These are phyloP conservation scores for Termitomyces sp. DNA, from an alignment of 768 basidiomycete genomes.

Conservation along the genomic window DNA sequence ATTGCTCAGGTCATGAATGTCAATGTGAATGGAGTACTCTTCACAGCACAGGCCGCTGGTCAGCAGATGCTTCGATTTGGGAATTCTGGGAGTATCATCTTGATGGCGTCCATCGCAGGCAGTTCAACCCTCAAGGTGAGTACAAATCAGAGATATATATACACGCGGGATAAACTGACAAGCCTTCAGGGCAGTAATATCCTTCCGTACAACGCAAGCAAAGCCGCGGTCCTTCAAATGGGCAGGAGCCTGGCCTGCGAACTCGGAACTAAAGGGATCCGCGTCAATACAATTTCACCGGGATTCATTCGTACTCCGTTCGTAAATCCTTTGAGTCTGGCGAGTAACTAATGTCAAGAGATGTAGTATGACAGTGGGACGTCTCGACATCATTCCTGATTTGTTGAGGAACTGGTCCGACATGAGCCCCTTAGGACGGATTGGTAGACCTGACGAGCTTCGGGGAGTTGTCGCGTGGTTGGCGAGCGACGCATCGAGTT, in stretches of 20 bases:
- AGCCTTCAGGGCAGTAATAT: conserved; percentile 29
- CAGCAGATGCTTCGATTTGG: conserved; percentile 6
- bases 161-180: not conserved
- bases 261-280: conserved; percentile 35
- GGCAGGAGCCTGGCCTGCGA: conserved; percentile 59
- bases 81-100: conserved; percentile 48
- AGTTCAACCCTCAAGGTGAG: not conserved
- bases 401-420: not conserved
- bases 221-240: conserved; percentile 74
- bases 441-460: not conserved
- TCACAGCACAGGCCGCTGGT: conserved; percentile 31
- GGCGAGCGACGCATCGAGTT: not conserved
- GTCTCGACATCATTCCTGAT: not conserved
- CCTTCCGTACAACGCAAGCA: conserved; percentile 71
- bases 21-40: conserved; percentile 59
- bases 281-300: conserved; percentile 73
- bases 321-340: not conserved
- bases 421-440: too few species aligned
- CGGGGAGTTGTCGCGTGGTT: not conserved
- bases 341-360: not conserved
- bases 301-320: not conserved
- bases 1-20: conserved; percentile 51
- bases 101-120: conserved; percentile 53
- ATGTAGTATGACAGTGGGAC: not conserved
- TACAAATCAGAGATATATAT: not conserved